Conservation (phyloP, 2,329 filamentous ascomycete genomes). For the Xylariomycetidae sp. region DNA sequence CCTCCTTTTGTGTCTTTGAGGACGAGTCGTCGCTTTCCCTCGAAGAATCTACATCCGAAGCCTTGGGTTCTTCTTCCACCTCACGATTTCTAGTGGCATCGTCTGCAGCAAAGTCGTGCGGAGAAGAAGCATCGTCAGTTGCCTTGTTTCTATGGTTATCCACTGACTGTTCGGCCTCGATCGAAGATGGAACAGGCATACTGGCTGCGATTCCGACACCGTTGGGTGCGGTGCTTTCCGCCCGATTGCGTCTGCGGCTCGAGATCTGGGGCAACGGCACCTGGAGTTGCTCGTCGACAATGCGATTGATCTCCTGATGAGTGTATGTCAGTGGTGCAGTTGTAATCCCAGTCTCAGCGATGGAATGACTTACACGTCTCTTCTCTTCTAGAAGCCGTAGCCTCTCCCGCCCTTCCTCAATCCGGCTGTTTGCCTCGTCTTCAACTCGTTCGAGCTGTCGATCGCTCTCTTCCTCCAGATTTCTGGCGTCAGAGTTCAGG, state of each 20-base stretch:
- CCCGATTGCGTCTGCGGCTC: conserved; percentile 2
- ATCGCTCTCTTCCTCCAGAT: conserved; percentile 2
- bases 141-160: not conserved
- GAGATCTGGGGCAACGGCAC: conserved; percentile 1
- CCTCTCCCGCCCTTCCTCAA: conserved; percentile 3
- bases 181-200: not conserved
- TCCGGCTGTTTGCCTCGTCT: not conserved
- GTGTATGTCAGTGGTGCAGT: not conserved
- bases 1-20: too few species aligned
- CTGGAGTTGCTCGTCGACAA: conserved; percentile 5
- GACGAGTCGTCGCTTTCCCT: too few species aligned
- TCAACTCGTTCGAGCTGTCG: conserved; percentile 3
- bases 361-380: conserved; percentile 2
- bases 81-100: too few species aligned
- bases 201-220: not conserved
- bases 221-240: not conserved
- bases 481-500: not conserved
- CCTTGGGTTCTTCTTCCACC: too few species aligned
- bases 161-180: not conserved
- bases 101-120: too few species aligned
- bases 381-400: conserved; percentile 1
- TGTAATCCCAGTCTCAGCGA: too few species aligned
- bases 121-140: too few species aligned
- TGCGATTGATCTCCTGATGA: conserved; percentile 5
- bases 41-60: too few species aligned